phyloP scores from a whole-genome alignment of 495 filamentous ascomycete species.

The Podospora conica region DNA sequence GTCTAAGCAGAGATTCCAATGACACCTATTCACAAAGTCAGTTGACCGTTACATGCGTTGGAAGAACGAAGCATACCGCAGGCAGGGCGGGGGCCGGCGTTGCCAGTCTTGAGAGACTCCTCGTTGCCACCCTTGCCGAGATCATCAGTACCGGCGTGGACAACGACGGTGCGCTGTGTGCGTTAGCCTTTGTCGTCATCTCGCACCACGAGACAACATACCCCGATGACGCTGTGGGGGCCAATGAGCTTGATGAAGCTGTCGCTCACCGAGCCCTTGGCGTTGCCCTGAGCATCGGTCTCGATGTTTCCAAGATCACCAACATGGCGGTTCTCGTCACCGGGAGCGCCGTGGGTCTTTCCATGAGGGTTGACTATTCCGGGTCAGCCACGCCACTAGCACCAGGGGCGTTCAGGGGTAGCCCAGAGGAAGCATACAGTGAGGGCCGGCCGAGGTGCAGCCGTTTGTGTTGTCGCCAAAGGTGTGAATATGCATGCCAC shows the following conservation, averaged over 20 bases:
- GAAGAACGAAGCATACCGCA: slow-evolving; percentile 60
- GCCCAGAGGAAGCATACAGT: slow-evolving; percentile 58
- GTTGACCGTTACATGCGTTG: neutral
- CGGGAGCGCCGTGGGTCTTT: slow-evolving; percentile 86
- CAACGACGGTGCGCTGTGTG: slow-evolving; percentile 80
- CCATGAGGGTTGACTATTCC: slow-evolving; percentile 80
- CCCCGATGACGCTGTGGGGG: slow-evolving; percentile 88
- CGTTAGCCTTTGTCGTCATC: slow-evolving; percentile 4
- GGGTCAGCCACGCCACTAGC: neutral
- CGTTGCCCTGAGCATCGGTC: slow-evolving; percentile 85
- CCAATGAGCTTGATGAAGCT: slow-evolving; percentile 88
- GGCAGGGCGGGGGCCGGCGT: slow-evolving; percentile 85
- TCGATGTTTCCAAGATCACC: slow-evolving; percentile 96
- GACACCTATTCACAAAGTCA: slow-evolving; percentile 48
- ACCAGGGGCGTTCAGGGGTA: neutral
- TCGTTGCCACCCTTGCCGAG: slow-evolving; percentile 82
- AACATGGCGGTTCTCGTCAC: slow-evolving; percentile 79
- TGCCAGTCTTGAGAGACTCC: slow-evolving; percentile 96
- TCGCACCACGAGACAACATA: slow-evolving; percentile 41
- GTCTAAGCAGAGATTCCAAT: slow-evolving; percentile 72
- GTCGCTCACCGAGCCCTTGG: slow-evolving; percentile 69
- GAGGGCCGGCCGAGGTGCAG: slow-evolving; percentile 94
- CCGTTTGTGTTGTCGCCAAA: slow-evolving; percentile 99
- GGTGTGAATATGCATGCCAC: slow-evolving; percentile 96
- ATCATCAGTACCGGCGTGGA: slow-evolving; percentile 92